Base-by-base conservation (phyloP, 192 early-diverging fungal genomes). In the Linderina pennispora region DNA sequence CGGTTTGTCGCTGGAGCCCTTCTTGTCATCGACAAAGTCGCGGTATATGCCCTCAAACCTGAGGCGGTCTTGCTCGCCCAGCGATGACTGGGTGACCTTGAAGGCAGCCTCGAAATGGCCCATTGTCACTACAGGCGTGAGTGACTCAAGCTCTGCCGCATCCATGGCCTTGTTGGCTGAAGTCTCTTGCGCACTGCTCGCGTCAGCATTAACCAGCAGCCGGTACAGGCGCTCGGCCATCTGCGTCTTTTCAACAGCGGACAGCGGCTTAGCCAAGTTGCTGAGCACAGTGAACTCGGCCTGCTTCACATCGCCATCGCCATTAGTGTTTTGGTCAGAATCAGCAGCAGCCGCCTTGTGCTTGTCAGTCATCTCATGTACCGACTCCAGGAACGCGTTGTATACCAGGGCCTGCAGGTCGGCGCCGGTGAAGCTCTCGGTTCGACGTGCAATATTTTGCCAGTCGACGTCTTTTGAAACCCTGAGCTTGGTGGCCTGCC, bases 381-480 rank as follows among this genome's bases (percentile, higher is more conserved):
- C 86, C 0, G 91, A 81, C 47, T 88, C 88, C 28, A 99, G 74
- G 34, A 94, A 89, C 0, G 91, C 92, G 55, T 88, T 90, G 54
- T 96, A 96, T 2, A 97, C 55, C 18, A 99, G 75, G 0, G 87
- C 92, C 69, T 97, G 96, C 48, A 99, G 57, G 71, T 99, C 96
- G 1, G 96, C 96, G 13, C 96, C 94, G 0, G 91, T 80, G 44
- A 86, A 86, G 9, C 84, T 83, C 11, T 84, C 84, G 0, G 89
- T 88, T 2, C 72, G 55, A 32, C 62, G 54, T 5, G 91, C 88
- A 42, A 83, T 68, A 2, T 53, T 42, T 9, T 45, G 46, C 40
- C 94, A 76, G 46, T 92, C 79, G 8, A 95, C 64, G 22, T 62
- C 50, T 1, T 53, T 48, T n/a, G 54, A 77, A 15, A 93, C 59